Percentiles rank a stretch among this genome's conserved stretches.
Conservation (phyloP, 352 stramenopile genomes). For the Globisporangium iwayamae region DNA sequence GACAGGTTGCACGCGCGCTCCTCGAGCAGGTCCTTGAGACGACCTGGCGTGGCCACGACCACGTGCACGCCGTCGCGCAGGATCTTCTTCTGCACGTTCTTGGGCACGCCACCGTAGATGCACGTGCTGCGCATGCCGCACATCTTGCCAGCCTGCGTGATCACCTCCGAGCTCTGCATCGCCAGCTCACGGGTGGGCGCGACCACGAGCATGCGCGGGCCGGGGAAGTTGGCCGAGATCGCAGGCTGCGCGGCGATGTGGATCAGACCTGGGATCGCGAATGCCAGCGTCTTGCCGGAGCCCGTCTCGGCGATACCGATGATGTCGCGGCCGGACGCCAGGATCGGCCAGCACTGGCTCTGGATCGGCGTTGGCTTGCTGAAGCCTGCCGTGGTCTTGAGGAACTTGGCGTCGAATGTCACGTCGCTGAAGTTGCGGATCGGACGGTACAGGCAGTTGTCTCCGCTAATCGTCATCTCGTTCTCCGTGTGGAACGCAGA, state of each 20-base stretch:
- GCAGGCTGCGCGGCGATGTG: conserved; percentile 70
- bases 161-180: conserved; percentile 91
- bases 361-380: conserved; percentile 96
- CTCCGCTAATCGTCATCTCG: conserved; percentile 82
- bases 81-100: conserved; percentile 89
- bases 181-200: conserved; percentile 93
- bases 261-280: conserved; percentile 91
- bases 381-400: conserved; percentile 89
- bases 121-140: conserved; percentile 86
- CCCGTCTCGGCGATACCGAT: conserved; percentile 93
- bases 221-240: conserved; percentile 52
- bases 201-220: conserved; percentile 91
- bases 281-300: conserved; percentile 97
- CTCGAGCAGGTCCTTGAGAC: conserved; percentile 90
- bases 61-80: conserved; percentile 89
- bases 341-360: conserved; percentile 94
- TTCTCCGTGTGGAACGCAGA: conserved; percentile 84
- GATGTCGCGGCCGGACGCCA: conserved; percentile 83
- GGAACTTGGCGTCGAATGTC: conserved; percentile 80
- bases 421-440: conserved; percentile 70
- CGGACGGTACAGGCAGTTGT: conserved; percentile 87
- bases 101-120: conserved; percentile 96
- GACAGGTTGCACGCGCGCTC: conserved; percentile 82
- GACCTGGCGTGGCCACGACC: conserved; percentile 95
- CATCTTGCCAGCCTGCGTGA: conserved; percentile 89